A percentile compares a stretch with the other conserved stretches of the same genome.
phyloP scores from a whole-genome alignment of 1,284 basidiomycete species.

The Ceratobasidium sp. region DNA sequence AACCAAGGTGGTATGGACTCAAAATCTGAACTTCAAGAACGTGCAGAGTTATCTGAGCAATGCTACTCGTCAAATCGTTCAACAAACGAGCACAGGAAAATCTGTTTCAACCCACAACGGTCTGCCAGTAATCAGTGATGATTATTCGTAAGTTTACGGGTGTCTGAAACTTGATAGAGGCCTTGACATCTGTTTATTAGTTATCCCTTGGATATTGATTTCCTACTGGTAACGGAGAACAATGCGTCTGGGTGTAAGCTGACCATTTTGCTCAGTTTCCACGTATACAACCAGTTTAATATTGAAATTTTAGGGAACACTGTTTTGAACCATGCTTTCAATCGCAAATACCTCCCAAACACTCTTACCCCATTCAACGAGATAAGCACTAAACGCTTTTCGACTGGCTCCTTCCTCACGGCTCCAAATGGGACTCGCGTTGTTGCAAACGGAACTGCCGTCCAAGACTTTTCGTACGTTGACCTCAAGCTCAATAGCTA shows the following conservation, averaged over 20 bases:
- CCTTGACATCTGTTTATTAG: background rate
- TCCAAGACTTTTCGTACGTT: conserved; percentile 68
- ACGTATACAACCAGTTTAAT: background rate
- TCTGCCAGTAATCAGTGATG: conserved; percentile 59
- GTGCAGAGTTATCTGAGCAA: conserved; percentile 62
- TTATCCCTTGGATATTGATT: conserved; percentile 65
- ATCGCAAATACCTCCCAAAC: conserved; percentile 62
- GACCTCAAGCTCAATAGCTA: conserved; percentile 70
- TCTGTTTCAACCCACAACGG: conserved; percentile 68
- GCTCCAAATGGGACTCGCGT: conserved; percentile 38
- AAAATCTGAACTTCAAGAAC: conserved; percentile 62
- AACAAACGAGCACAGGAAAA: conserved; percentile 64
- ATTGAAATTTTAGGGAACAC: conserved; percentile 45
- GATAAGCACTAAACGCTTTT: conserved; percentile 61
- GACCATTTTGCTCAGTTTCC: no score
- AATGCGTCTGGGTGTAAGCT: conserved; percentile 60
- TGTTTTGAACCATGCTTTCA: conserved; percentile 71
- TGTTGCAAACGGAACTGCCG: conserved; percentile 59
- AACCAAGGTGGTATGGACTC: conserved; percentile 63
- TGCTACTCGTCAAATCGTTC: conserved; percentile 61
- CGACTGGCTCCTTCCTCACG: conserved; percentile 26
- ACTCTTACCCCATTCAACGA: conserved; percentile 66
- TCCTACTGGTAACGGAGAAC: conserved; percentile 55
- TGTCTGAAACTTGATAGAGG: no score
- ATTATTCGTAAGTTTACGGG: conserved; percentile 59